These are phyloP conservation scores for Arabidopsis arenosa DNA, from an alignment of 345 rosid genomes.

Conservation along the genomic window DNA sequence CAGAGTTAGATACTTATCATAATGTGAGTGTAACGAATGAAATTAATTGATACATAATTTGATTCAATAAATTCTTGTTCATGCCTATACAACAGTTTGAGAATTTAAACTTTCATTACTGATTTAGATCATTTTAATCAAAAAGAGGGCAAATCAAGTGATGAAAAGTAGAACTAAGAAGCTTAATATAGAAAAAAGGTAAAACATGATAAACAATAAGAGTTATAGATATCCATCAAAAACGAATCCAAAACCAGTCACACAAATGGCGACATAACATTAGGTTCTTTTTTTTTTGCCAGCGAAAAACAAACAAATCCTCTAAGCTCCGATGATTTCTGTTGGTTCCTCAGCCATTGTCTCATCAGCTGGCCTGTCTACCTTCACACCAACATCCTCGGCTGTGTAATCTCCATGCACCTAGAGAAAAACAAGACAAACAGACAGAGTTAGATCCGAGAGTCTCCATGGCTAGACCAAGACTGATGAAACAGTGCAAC, in stretches of 20 bases:
- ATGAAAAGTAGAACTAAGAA: background rate
- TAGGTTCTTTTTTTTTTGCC: constrained; percentile 3
- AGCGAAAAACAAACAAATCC: background rate
- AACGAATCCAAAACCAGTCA: constrained; percentile 34
- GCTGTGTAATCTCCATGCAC: constrained; percentile 45
- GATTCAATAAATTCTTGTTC: too few species aligned
- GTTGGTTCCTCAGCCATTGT: constrained; percentile 36
- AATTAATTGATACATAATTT: too few species aligned
- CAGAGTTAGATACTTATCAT: too few species aligned
- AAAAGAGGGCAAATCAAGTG: too few species aligned
- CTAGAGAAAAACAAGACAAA: constrained; percentile 7
- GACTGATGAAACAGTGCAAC: background rate
- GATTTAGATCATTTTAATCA: too few species aligned
- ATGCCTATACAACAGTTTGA: too few species aligned
- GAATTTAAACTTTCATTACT: too few species aligned
- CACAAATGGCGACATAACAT: constrained; percentile 31
- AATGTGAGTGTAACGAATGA: too few species aligned
- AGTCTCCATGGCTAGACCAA: background rate
- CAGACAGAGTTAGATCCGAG: background rate
- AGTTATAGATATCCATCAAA: constrained; percentile 25
- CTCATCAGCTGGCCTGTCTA: constrained; percentile 45
- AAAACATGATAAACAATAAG: background rate
- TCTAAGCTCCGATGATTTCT: constrained; percentile 45
- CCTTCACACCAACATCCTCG: constrained; percentile 49
- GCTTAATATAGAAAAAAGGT: background rate